Conservation (phyloP, 371 early-diverging fungal genomes). For the Actinomortierella wolfii region DNA sequence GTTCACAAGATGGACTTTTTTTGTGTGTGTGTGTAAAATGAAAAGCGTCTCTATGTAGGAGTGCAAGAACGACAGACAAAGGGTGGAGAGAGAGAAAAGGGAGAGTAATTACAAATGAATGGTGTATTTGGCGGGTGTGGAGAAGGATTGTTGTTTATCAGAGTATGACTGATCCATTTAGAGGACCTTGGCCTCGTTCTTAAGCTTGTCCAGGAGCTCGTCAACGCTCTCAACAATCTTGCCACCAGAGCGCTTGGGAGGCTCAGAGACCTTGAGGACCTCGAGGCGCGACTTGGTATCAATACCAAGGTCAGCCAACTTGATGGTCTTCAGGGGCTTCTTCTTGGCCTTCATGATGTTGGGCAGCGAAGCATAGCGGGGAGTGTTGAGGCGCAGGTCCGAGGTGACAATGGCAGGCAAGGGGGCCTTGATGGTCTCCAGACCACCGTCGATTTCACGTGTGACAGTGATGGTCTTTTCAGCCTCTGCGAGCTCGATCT, state of each 20-base stretch:
- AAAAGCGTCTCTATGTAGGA: too few relatives aligned
- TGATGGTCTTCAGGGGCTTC: conserved; percentile 89
- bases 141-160: too few relatives aligned
- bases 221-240: conserved; percentile 94
- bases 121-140: too few relatives aligned
- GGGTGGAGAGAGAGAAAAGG: too few relatives aligned
- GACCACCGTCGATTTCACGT: conserved; percentile 97
- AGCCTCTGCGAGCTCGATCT: conserved; percentile 78
- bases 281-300: conserved; percentile 85
- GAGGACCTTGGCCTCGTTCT: conserved; percentile 69
- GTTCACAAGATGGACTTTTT: too few relatives aligned
- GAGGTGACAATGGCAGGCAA: conserved; percentile 95
- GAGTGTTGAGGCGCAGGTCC: conserved; percentile 96
- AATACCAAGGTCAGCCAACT: conserved; percentile 83
- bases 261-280: conserved; percentile 90
- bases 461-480: conserved; percentile 78
- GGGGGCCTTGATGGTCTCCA: conserved; percentile 86
- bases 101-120: too few relatives aligned
- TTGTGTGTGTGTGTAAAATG: too few relatives aligned
- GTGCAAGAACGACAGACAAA: too few relatives aligned
- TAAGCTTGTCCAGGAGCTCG: conserved; percentile 89
- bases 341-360: conserved; percentile 99
- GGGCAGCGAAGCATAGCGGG: conserved; percentile 94
- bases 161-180: conserved; percentile 19
- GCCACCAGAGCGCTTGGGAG: conserved; percentile 93